Evolutionary conservation across 371 early-diverging fungal genomes (phyloP), one percentile per base, ranked within the genome.

Genomic region (Enterospora canceri): DNA sequence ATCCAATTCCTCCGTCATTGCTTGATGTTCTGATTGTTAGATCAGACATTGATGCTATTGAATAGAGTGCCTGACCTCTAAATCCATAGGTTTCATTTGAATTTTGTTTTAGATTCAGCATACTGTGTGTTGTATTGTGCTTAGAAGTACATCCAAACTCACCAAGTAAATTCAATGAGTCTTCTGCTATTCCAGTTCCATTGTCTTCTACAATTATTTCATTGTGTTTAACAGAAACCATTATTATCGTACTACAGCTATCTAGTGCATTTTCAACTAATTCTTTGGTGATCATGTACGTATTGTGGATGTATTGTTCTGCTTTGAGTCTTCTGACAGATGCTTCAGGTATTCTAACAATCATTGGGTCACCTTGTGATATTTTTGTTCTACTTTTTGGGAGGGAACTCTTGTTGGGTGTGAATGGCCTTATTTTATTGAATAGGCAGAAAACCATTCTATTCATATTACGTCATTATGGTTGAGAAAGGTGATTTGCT

Each of bases 251-350:
- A 0, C 94, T 85, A 0, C 85, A 84, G 0, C 97, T 91, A 78
- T 97, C 98, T 21, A 96, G 70, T 49, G 88, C 85, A 79, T 97
- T 97, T 75, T 97, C 98, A 18, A 97, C 80, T 15, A 97, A 79
- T 76, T 97, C 97, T 80, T 97, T 91, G 16, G 87, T 84, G 16
- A 67, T 50, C 31, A 73, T 50, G 30, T 58, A 67, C 1, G 35
- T 33, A 32, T 58, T 58, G 24, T 19, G 31, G 2, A 75, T 46
- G 53, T 67, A 71, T 49, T 71, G 67, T 51, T 75, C 62, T 30
- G 75, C 49, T 32, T 68, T 70, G 23, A 75, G 66, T 21, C 31
- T 26, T 3, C 54, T 56, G 1, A 46, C 29, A 19, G 33, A 18
- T 28, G 64, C 61, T 18, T 65, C 29, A 47, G 58, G 23, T 19